These are phyloP conservation scores for Globisporangium acanthophoron DNA, from an alignment of 352 stramenopile genomes.

Conservation along the genomic window DNA sequence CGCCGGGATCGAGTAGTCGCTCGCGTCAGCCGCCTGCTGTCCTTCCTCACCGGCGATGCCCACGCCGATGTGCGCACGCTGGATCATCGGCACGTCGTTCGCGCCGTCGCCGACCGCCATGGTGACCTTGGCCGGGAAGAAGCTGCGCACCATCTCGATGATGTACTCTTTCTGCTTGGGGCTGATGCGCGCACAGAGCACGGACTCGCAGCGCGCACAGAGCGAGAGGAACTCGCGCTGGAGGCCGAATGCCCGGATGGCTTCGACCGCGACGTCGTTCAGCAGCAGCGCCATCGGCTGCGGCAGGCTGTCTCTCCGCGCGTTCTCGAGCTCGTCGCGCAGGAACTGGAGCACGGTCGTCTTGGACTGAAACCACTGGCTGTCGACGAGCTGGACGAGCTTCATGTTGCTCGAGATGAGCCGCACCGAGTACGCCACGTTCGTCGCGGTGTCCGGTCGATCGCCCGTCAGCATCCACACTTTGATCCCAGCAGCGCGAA, in stretches of 20 bases:
- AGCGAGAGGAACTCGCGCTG: constrained; percentile 41
- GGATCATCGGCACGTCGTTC: constrained; percentile 93
- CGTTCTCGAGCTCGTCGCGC: constrained; percentile 16
- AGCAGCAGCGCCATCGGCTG: constrained; percentile 29
- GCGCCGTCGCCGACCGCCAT: constrained; percentile 87
- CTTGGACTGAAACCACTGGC: constrained; percentile 16
- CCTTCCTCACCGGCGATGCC: constrained; percentile 62
- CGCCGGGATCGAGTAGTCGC: constrained; percentile 86
- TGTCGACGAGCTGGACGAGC: constrained; percentile 34
- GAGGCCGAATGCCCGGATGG: constrained; percentile 27
- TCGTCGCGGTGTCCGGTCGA: constrained; percentile 55
- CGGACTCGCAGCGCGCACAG: constrained; percentile 84
- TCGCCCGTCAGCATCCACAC: constrained; percentile 77
- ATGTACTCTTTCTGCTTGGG: constrained; percentile 97
- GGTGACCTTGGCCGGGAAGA: constrained; percentile 48
- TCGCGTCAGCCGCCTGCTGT: constrained; percentile 84
- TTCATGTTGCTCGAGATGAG: constrained; percentile 53
- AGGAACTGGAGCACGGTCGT: constrained; percentile 19
- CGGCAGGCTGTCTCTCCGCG: constrained; percentile 1
- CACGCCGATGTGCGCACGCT: constrained; percentile 63
- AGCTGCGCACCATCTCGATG: constrained; percentile 86
- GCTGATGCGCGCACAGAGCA: constrained; percentile 95
- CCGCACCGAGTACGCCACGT: constrained; percentile 48
- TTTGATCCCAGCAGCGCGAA: constrained; percentile 61
- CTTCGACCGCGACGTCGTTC: constrained; percentile 44